phyloP scores from a whole-genome alignment of 345 rosid genomes.

The Eucalyptus cladocalyx region DNA sequence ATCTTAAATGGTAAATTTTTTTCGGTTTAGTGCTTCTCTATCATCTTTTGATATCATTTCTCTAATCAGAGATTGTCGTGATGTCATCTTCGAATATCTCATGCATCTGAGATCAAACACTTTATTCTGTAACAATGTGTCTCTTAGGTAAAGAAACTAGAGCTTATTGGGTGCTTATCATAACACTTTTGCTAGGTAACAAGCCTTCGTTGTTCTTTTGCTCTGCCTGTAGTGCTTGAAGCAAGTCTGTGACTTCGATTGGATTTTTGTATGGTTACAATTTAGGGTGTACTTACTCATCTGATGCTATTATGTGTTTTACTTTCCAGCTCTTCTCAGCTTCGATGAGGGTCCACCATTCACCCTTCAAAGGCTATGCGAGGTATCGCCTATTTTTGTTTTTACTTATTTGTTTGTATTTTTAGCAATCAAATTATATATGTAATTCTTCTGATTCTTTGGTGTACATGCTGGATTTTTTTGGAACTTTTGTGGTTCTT shows the following conservation, averaged over 20 bases:
- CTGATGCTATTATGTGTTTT: not conserved
- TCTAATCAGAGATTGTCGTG: not conserved
- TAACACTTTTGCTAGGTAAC: not conserved
- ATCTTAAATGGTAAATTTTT: not conserved
- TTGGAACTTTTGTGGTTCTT: not conserved
- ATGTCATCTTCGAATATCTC: not conserved
- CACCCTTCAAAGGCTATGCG: slow-evolving; percentile 90
- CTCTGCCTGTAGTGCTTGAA: not conserved
- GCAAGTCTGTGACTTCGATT: not conserved
- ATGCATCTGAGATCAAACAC: not conserved
- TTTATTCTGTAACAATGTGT: not conserved
- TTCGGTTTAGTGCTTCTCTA: not conserved
- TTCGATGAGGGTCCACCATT: slow-evolving; percentile 91
- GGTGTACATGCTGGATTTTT: not conserved
- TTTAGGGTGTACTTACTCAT: not conserved
- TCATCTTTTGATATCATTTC: not conserved
- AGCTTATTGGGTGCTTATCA: not conserved
- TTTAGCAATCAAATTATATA: not conserved
- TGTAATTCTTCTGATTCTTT: not conserved
- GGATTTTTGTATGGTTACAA: not conserved
- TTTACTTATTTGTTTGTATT: not conserved
- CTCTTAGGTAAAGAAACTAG: not conserved
- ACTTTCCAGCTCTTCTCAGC: slow-evolving; percentile 45
- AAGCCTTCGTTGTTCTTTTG: not conserved
- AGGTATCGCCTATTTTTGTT: slow-evolving; percentile 22